A percentile compares a stretch with the other conserved stretches of the same genome.
phyloP scores from a whole-genome alignment of 371 early-diverging fungal species.

The Phascolomyces articulosus region DNA sequence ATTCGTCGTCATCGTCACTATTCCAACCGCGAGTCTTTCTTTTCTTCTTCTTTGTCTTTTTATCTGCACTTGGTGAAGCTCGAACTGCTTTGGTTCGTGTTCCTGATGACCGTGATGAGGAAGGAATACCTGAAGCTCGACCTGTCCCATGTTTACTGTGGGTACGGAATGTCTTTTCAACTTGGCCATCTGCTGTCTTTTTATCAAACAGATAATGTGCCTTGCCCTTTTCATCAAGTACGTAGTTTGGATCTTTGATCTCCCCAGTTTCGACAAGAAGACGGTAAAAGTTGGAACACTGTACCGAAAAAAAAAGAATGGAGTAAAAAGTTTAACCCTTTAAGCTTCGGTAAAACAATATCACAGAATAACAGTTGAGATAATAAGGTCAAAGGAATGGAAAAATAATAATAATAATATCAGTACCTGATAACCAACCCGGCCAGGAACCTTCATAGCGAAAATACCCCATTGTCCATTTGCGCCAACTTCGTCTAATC shows the following conservation, averaged over 20 bases:
- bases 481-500: constrained; percentile 85
- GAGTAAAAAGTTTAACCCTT: too few relatives aligned
- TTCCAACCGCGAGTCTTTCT: constrained; percentile 33
- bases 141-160: constrained; percentile 61
- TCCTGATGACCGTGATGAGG: constrained; percentile 9
- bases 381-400: too few relatives aligned
- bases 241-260: constrained; percentile 89
- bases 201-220: constrained; percentile 87
- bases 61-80: constrained; percentile 20
- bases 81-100: not conserved
- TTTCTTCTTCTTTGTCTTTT: constrained; percentile 25
- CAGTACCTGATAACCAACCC: constrained; percentile 88
- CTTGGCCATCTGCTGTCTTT: constrained; percentile 78
- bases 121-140: constrained; percentile 16
- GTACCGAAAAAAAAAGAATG: too few relatives aligned
- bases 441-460: constrained; percentile 91
- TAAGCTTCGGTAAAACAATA: too few relatives aligned
- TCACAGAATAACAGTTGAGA: too few relatives aligned
- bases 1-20: constrained; percentile 47
- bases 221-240: constrained; percentile 85
- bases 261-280: constrained; percentile 82
- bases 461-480: constrained; percentile 97
- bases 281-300: constrained; percentile 95
- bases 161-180: constrained; percentile 77
- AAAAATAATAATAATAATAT: too few relatives aligned